Base-by-base conservation (phyloP, 768 basidiomycete genomes). In the Mrakia blollopis region DNA sequence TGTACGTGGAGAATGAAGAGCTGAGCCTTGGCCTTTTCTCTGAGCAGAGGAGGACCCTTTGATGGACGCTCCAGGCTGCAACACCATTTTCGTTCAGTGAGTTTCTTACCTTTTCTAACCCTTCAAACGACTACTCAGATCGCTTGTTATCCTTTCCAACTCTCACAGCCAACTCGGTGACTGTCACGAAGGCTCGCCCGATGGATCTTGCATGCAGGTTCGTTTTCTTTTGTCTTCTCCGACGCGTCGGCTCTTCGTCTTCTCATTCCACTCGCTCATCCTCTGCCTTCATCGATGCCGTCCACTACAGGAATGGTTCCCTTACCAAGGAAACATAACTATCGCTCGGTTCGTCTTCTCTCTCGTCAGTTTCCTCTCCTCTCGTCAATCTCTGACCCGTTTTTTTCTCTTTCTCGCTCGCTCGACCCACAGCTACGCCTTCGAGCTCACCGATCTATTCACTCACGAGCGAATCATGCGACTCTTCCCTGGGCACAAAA, bases 61-160 rank as follows among this genome's bases (percentile, higher is more conserved):
- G 54, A 74, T 78, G 72, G 77, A 78, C 63, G 67, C 67, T 11
- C 77, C 77, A 25, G 77, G 77, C 37, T 78, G 77, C 61, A 47
- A 60, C 6, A 74, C 77, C 3, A 37, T 78, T 14, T 74, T 74
- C 30, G 54, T 76, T 28, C 75, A 76, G 73, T 74, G 37, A 52
- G 73, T 74, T 8, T 61, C 37, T 39, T 8, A 16, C 10, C 30
- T 39, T 25, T 47, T 37, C 5, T 28, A 63, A 10, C 37, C 21
- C 25, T 39, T 21, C 8, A 39, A 44, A 14, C 13, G 8, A 23
- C 70, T 52, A 16, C 41, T 35, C 21, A 0, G n/a, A 23, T 3
- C 13, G 25, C 4, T 44, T 10, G 5, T 37, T 30, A 50, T 9
- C 41, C n/a, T n/a, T n/a, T n/a, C n/a, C n/a, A n/a, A n/a, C n/a